Percentiles rank a stretch among this genome's conserved stretches.
Evolutionary conservation across 2,329 filamentous ascomycete species (phyloP).

Genomic region (Aquanectria penicillioides): DNA sequence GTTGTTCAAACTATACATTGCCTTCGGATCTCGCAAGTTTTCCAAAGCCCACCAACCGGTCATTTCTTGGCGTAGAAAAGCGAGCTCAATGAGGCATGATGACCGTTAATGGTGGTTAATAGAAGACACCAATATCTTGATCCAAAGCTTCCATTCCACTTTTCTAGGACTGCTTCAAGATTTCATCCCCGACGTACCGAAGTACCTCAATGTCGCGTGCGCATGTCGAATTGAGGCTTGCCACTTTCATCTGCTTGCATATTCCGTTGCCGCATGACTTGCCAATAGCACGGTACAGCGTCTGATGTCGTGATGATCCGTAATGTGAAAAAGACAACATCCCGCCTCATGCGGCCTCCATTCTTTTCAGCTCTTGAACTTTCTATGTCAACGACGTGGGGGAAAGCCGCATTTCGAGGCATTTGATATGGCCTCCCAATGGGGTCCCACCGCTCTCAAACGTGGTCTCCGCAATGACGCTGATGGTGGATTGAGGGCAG

Average conservation of each 20-base stretch:
- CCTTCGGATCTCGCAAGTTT: conserved; percentile 34
- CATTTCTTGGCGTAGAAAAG: not conserved
- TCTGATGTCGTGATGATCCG: conserved; percentile 25
- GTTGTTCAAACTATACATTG: conserved; percentile 9
- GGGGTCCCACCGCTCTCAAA: no score
- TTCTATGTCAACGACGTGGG: not conserved
- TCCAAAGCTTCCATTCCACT: not conserved
- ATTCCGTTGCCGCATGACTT: conserved; percentile 27
- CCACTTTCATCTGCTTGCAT: conserved; percentile 32
- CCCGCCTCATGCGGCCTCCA: not conserved
- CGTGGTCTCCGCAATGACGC: no score
- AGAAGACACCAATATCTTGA: not conserved
- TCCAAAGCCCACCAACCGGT: not conserved
- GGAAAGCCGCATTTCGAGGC: not conserved
- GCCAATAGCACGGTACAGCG: conserved; percentile 28
- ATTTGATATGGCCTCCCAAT: no score
- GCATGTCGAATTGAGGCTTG: conserved; percentile 18
- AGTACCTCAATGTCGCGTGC: conserved; percentile 14
- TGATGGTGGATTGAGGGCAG: no score
- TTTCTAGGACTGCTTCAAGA: not conserved
- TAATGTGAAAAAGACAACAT: not conserved
- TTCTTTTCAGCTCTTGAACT: not conserved
- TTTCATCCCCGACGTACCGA: conserved; percentile 18
- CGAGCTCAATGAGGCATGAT: not conserved
- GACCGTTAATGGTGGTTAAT: no score